phyloP scores from a whole-genome alignment of 768 basidiomycete species.

The Lepiota brunneoincarnata region DNA sequence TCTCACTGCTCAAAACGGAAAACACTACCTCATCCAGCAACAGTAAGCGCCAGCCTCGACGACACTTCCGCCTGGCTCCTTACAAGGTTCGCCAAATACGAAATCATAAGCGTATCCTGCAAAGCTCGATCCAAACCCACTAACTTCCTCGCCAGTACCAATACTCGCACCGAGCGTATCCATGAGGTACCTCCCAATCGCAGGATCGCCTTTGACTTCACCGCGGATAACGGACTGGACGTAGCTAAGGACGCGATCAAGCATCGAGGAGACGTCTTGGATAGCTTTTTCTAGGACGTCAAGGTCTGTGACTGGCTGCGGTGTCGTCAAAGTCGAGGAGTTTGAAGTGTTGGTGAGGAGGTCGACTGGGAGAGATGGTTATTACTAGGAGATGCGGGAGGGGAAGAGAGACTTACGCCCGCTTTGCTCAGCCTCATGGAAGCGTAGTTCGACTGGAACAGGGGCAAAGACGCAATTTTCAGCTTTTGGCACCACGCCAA shows the following conservation, averaged over 20 bases:
- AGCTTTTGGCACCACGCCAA: constrained; percentile 85
- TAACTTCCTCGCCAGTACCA: constrained; percentile 59
- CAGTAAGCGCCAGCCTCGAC: constrained; percentile 76
- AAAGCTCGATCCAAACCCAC: constrained; percentile 72
- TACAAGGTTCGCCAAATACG: constrained; percentile 91
- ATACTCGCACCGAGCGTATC: constrained; percentile 77
- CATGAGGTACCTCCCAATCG: constrained; percentile 89
- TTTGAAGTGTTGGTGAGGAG: constrained; percentile 56
- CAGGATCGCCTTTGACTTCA: constrained; percentile 75
- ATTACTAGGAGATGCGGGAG: neutral
- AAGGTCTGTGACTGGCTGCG: constrained; percentile 66
- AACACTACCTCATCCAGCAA: constrained; percentile 33
- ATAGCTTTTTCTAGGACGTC: constrained; percentile 77
- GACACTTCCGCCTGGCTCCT: constrained; percentile 93
- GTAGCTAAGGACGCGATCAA: constrained; percentile 83
- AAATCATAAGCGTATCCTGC: constrained; percentile 91
- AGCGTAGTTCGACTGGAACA: constrained; percentile 82
- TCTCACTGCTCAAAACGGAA: constrained; percentile 9
- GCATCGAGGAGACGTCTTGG: constrained; percentile 65
- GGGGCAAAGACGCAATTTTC: constrained; percentile 96
- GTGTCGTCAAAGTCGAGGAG: constrained; percentile 41
- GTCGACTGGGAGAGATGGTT: constrained; percentile 55
- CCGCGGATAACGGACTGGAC: constrained; percentile 79
- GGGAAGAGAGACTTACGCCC: constrained; percentile 57
- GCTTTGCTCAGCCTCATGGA: constrained; percentile 80